Evolutionary conservation across 176 grass and related monocot genomes (phyloP).

Genomic region (Hsuehochloa calcarea): DNA sequence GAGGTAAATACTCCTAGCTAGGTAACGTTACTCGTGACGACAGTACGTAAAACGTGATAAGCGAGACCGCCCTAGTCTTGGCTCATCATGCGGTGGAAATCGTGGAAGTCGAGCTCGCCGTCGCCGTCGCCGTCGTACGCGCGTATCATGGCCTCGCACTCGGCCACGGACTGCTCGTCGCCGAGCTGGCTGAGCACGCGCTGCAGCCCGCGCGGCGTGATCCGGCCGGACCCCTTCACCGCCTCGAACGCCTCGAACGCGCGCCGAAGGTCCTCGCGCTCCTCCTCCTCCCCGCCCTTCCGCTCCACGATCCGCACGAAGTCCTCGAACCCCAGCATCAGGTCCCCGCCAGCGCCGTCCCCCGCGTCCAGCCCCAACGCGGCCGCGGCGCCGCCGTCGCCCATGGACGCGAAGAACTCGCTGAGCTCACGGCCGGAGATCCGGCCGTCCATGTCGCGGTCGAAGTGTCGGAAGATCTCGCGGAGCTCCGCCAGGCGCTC

Average conservation of each 20-base stretch:
- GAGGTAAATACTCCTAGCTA: not conserved
- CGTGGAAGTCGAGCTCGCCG: conserved; percentile 89
- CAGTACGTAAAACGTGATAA: not conserved
- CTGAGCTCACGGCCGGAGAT: conserved; percentile 64
- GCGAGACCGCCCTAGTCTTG: not conserved
- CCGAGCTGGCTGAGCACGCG: conserved; percentile 78
- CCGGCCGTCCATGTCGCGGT: conserved; percentile 73
- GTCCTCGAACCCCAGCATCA: conserved; percentile 65
- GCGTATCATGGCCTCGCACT: conserved; percentile 82
- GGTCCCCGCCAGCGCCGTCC: not conserved
- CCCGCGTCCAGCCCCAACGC: conserved; percentile 4
- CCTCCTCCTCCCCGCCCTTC: conserved; percentile 57
- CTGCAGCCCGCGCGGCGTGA: conserved; percentile 81
- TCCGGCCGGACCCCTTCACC: conserved; percentile 91
- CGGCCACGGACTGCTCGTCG: conserved; percentile 68
- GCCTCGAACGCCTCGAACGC: conserved; percentile 94
- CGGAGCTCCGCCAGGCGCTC: conserved; percentile 53
- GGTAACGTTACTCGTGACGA: not conserved
- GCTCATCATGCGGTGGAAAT: conserved; percentile 87
- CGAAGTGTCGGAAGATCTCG: conserved; percentile 77
- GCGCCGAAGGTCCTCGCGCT: conserved; percentile 66
- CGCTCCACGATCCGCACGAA: conserved; percentile 77
- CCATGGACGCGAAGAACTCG: conserved; percentile 64
- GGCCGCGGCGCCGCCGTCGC: conserved; percentile 12
- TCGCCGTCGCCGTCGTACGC: conserved; percentile 89